Conservation (phyloP, 805 yeast species). For the Starmerella apis region DNA sequence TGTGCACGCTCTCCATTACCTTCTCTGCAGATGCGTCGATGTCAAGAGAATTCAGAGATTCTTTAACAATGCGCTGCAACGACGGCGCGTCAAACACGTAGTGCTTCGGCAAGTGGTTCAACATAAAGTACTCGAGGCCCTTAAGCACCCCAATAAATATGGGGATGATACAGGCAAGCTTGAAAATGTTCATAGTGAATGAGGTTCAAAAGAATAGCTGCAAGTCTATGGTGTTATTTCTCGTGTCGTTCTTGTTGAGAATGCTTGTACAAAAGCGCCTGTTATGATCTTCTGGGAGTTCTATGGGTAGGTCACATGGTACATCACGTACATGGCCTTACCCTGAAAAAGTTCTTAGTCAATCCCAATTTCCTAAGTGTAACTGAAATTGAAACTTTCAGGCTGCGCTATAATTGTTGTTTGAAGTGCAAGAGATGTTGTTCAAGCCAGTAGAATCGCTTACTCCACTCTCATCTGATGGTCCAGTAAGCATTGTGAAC, state of each 20-base stretch:
- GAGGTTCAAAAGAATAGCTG: neutral
- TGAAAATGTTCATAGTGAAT: conserved; percentile 14
- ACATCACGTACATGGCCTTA: neutral
- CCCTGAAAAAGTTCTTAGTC: conserved; percentile 4
- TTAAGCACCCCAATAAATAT: conserved; percentile 18
- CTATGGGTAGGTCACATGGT: neutral
- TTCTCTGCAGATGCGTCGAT: conserved; percentile 32
- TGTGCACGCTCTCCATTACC: conserved; percentile 33
- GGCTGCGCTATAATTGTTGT: neutral
- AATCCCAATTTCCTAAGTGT: neutral
- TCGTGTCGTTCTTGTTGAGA: neutral
- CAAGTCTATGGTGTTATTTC: neutral
- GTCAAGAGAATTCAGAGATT: conserved; percentile 43
- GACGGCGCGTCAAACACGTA: conserved; percentile 61
- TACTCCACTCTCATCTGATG: conserved; percentile 80
- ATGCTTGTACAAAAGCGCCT: neutral
- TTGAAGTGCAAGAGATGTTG: conserved; percentile 15
- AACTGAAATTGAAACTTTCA: neutral
- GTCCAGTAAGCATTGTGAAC: conserved; percentile 62
- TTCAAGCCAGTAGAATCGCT: conserved; percentile 30
- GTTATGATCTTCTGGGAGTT: conserved; percentile 8
- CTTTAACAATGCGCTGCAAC: conserved; percentile 50
- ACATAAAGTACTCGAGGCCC: conserved; percentile 24
- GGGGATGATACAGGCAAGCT: conserved; percentile 18
- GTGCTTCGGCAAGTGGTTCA: conserved; percentile 46